Evolutionary conservation across 2,329 filamentous ascomycete genomes (phyloP).

Genomic region (Beauveria bassiana): DNA sequence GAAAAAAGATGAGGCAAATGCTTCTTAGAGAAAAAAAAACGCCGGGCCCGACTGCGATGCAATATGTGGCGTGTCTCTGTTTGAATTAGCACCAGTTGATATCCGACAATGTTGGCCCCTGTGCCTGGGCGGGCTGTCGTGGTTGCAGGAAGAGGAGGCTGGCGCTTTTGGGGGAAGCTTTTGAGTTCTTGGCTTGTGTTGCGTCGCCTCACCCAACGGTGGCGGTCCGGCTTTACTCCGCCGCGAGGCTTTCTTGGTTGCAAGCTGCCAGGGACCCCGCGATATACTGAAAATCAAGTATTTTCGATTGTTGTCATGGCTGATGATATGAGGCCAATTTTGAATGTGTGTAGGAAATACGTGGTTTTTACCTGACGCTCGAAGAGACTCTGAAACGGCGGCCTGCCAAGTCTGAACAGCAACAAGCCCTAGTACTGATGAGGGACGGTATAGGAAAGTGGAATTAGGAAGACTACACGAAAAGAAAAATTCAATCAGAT

Average conservation of each 20-base stretch:
- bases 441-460: too few species aligned
- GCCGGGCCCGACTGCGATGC: background rate
- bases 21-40: too few species aligned
- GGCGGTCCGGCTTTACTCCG: constrained; percentile 8
- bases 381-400: too few species aligned
- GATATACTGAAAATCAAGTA: too few species aligned
- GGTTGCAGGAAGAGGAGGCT: background rate
- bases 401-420: too few species aligned
- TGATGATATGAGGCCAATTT: background rate
- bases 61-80: too few species aligned
- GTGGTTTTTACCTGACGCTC: too few species aligned
- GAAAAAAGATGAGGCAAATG: background rate
- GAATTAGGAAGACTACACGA: too few species aligned
- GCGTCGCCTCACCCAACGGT: background rate
- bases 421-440: too few species aligned
- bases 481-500: too few species aligned
- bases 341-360: too few species aligned
- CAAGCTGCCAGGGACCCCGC: background rate
- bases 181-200: background rate
- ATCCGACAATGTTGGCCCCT: background rate
- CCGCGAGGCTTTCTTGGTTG: background rate
- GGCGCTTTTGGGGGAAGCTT: background rate
- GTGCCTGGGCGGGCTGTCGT: constrained; percentile 2
- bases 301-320: background rate
- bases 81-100: too few species aligned